Percentiles rank a stretch among this genome's conserved stretches.
Evolutionary conservation across 2,329 filamentous ascomycete species (phyloP).

Genomic region (Beauveria bassiana): DNA sequence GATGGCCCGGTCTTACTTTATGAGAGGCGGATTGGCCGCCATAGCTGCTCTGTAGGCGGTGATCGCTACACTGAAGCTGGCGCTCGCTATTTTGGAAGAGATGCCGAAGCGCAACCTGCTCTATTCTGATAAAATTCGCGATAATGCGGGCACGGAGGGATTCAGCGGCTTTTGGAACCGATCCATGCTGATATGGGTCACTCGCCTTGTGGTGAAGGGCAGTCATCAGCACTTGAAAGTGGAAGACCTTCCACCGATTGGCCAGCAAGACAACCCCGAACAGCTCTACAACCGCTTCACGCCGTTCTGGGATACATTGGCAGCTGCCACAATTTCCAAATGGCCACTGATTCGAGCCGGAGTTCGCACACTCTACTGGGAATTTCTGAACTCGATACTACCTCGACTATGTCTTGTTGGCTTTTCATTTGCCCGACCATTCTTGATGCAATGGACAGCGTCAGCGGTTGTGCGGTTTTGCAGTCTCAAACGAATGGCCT

Average conservation of each 20-base stretch:
- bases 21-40: slow-evolving; percentile 17
- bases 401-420: slow-evolving; percentile 1
- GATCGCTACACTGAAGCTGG: slow-evolving; percentile 19
- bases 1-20: slow-evolving; percentile 24
- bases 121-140: neutral
- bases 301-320: neutral
- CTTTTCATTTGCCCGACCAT: slow-evolving; percentile 1
- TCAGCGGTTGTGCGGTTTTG: neutral
- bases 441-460: slow-evolving; percentile 1
- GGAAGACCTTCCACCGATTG: neutral
- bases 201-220: neutral
- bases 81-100: slow-evolving; percentile 25
- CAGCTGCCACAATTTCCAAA: neutral
- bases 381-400: neutral
- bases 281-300: neutral
- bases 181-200: neutral
- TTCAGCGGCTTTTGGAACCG: slow-evolving; percentile 15
- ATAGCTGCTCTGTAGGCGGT: slow-evolving; percentile 22
- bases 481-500: neutral
- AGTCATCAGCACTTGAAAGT: neutral
- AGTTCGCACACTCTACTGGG: neutral
- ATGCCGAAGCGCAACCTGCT: slow-evolving; percentile 18
- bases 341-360: neutral
- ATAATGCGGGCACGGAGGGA: slow-evolving; percentile 15
- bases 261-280: neutral